phyloP scores from a whole-genome alignment of 768 basidiomycete species.

The Exidia glandulosa region DNA sequence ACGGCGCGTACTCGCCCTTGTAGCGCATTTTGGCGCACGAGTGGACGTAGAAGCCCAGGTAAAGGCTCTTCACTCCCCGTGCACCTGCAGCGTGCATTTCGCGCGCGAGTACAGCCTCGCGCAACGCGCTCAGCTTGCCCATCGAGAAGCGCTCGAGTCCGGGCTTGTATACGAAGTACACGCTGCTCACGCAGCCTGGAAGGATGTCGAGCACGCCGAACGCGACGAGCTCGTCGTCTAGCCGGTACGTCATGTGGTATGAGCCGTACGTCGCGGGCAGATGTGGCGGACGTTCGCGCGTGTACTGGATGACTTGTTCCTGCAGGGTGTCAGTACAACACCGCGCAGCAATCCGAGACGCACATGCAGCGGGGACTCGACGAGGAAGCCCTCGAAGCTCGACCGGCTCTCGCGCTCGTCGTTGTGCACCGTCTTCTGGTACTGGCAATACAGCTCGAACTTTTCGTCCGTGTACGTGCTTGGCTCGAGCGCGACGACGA shows the following conservation, averaged over 20 bases:
- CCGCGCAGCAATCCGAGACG: conserved; percentile 11
- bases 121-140: conserved; percentile 80
- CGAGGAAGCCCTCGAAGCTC: conserved; percentile 64
- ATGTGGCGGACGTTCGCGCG: conserved; percentile 31
- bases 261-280: conserved; percentile 80
- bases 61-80: conserved; percentile 51
- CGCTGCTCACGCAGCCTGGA: conserved; percentile 69
- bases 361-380: conserved; percentile 65
- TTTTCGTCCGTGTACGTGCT: conserved; percentile 74
- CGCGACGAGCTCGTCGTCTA: conserved; percentile 75
- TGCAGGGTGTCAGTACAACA: conserved; percentile 15
- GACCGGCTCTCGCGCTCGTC: conserved; percentile 41
- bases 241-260: conserved; percentile 78
- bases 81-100: conserved; percentile 69
- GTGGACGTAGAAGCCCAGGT: conserved; percentile 94
- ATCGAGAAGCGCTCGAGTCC: conserved; percentile 58
- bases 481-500: conserved; percentile 64
- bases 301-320: conserved; percentile 53
- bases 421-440: conserved; percentile 70
- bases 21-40: conserved; percentile 93
- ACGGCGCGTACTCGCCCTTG: conserved; percentile 88
- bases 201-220: conserved; percentile 86
- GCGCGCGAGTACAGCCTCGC: conserved; percentile 62
- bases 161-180: conserved; percentile 74
- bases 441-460: conserved; percentile 61